A percentile compares a stretch with the other conserved stretches of the same genome.
phyloP scores from a whole-genome alignment of 2,329 filamentous ascomycete genomes.

The Myriosclerotinia scirpicola region DNA sequence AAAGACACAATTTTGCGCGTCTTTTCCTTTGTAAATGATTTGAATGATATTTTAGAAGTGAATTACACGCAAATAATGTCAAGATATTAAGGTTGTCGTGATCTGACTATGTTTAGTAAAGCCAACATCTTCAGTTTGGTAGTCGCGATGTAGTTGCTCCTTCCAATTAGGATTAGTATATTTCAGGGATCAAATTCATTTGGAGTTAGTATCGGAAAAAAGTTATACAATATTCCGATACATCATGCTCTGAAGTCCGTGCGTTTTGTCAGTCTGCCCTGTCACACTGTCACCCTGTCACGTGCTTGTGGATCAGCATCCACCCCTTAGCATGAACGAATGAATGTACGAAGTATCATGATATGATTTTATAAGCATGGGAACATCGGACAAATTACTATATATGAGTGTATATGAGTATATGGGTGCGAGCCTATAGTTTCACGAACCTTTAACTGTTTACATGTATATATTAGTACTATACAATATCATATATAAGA shows the following conservation, averaged over 20 bases:
- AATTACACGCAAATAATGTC: constrained; percentile 16
- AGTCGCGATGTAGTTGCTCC: constrained; percentile 23
- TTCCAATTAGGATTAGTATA: constrained; percentile 18
- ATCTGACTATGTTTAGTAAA: constrained; percentile 1
- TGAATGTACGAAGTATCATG: no score
- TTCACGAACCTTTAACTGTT: no score
- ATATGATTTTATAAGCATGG: no score
- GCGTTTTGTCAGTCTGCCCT: no score
- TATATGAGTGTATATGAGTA: no score
- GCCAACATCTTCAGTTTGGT: constrained; percentile 20
- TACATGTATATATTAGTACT: no score
- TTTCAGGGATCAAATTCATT: constrained; percentile 3
- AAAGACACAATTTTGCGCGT: constrained; percentile 24
- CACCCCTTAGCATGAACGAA: background rate
- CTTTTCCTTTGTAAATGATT: background rate
- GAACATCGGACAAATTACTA: no score
- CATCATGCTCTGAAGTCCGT: background rate
- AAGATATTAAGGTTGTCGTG: background rate
- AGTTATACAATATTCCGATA: background rate
- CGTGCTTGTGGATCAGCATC: background rate
- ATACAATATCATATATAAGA: no score
- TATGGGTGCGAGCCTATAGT: background rate
- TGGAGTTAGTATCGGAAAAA: constrained; percentile 14
- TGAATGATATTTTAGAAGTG: background rate
- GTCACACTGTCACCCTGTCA: no score